These are phyloP conservation scores for Coemansia sp. DNA, from an alignment of 192 early-diverging fungal genomes.

Conservation along the genomic window DNA sequence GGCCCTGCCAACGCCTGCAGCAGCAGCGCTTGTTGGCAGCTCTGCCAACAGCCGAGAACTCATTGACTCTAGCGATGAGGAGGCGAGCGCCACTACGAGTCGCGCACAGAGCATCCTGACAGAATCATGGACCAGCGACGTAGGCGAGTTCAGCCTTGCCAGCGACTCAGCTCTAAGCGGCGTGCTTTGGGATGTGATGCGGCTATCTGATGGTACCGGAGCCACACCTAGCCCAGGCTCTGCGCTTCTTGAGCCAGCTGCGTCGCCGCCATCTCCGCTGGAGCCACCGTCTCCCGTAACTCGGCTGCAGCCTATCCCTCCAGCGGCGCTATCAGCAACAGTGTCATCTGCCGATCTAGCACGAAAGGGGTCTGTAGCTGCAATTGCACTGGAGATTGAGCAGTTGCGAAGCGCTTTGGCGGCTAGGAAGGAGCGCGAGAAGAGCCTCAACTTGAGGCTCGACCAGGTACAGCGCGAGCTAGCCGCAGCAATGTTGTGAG, in stretches of 20 bases:
- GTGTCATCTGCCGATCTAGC: slow-evolving; percentile 37
- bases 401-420: slow-evolving; percentile 32
- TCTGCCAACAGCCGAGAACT: background rate
- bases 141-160: slow-evolving; percentile 18
- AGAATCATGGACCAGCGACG: slow-evolving; percentile 45
- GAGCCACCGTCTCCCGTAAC: background rate
- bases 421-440: slow-evolving; percentile 18
- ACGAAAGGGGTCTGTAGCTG: slow-evolving; percentile 31
- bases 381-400: slow-evolving; percentile 35
- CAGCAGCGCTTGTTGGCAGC: background rate
- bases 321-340: background rate
- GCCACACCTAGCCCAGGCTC: background rate
- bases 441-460: slow-evolving; percentile 16
- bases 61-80: background rate
- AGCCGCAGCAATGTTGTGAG: slow-evolving; percentile 17
- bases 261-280: background rate
- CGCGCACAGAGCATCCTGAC: slow-evolving; percentile 22
- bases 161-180: slow-evolving; percentile 30
- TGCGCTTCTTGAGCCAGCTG: background rate
- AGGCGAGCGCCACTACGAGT: background rate
- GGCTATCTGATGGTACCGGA: slow-evolving; percentile 20
- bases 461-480: slow-evolving; percentile 42
- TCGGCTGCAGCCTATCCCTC: background rate
- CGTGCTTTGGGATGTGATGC: slow-evolving; percentile 51
- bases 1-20: background rate